Percentiles rank a stretch among this genome's conserved stretches.
Conservation (phyloP, 495 filamentous ascomycete genomes). For the Neurospora cerealis region DNA sequence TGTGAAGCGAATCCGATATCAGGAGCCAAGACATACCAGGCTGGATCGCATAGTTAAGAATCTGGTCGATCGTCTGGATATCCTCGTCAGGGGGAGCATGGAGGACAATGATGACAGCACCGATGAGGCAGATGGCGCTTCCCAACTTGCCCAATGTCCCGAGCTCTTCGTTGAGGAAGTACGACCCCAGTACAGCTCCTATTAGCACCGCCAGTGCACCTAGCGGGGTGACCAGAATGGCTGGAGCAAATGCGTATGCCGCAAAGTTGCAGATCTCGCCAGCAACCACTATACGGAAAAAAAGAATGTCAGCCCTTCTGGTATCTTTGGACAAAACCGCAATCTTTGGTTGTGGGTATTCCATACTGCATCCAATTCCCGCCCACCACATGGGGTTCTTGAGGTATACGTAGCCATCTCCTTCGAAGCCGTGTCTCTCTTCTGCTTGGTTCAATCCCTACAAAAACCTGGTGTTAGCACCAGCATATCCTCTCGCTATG, state of each 20-base stretch:
- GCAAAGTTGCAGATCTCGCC: slow-evolving; percentile 95
- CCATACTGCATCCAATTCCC: slow-evolving; percentile 76
- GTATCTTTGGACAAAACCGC: not conserved
- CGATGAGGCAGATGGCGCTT: slow-evolving; percentile 91
- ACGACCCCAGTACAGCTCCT: slow-evolving; percentile 86
- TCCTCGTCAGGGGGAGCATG: slow-evolving; percentile 92
- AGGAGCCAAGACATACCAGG: slow-evolving; percentile 51
- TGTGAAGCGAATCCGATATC: not conserved
- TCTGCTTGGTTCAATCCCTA: slow-evolving; percentile 86
- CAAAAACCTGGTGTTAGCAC: slow-evolving; percentile 12
- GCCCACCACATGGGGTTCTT: slow-evolving; percentile 92
- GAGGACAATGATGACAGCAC: slow-evolving; percentile 92
- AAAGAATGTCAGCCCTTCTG: slow-evolving; percentile 12
- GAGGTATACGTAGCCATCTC: slow-evolving; percentile 90
- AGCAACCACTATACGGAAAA: slow-evolving; percentile 47
- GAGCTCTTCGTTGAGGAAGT: slow-evolving; percentile 82
- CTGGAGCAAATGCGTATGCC: slow-evolving; percentile 94
- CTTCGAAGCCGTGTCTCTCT: slow-evolving; percentile 88
- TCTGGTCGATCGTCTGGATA: slow-evolving; percentile 77
- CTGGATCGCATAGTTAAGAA: slow-evolving; percentile 77
- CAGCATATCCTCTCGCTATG: not conserved
- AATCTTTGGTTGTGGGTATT: not conserved
- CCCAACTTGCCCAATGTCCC: slow-evolving; percentile 86
- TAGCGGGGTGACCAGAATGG: slow-evolving; percentile 90
- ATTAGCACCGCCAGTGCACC: slow-evolving; percentile 91